These are phyloP conservation scores for Kwoniella shandongensis DNA, from an alignment of 768 basidiomycete genomes.

Conservation along the genomic window DNA sequence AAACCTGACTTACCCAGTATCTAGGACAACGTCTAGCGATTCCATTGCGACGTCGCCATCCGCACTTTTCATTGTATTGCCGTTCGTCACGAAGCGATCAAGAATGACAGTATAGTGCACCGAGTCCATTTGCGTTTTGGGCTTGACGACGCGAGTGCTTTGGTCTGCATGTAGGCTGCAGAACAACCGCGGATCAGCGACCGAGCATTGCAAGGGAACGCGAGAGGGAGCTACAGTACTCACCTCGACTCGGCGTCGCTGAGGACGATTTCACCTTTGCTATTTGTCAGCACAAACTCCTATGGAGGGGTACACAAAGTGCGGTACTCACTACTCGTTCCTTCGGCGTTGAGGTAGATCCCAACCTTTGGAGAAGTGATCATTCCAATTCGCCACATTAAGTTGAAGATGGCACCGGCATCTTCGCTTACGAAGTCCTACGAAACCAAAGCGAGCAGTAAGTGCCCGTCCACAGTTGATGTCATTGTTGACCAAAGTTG, in stretches of 20 bases:
- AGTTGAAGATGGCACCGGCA: neutral
- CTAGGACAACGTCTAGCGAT: constrained; percentile 8
- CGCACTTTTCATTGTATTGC: neutral
- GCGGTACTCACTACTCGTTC: constrained; percentile 9
- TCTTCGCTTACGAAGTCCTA: neutral
- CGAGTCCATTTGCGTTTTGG: constrained; percentile 1
- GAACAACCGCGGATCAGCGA: neutral
- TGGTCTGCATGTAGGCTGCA: constrained; percentile 11
- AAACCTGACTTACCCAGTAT: constrained; percentile 9
- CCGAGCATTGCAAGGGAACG: too few species aligned
- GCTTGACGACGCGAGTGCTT: neutral
- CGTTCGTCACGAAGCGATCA: constrained; percentile 4
- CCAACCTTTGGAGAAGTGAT: constrained; percentile 9
- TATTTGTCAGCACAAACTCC: too few species aligned
- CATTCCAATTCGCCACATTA: neutral
- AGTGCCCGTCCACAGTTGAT: too few species aligned
- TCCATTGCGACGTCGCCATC: neutral
- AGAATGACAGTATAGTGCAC: constrained; percentile 9
- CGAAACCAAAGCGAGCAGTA: neutral
- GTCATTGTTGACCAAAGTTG: too few species aligned
- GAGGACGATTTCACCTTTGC: neutral
- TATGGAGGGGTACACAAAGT: too few species aligned
- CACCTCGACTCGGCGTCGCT: too few species aligned
- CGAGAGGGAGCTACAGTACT: too few species aligned
- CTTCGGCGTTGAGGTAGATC: constrained; percentile 2